phyloP scores from a whole-genome alignment of 2,329 filamentous ascomycete genomes.

The Botrytis galanthina region DNA sequence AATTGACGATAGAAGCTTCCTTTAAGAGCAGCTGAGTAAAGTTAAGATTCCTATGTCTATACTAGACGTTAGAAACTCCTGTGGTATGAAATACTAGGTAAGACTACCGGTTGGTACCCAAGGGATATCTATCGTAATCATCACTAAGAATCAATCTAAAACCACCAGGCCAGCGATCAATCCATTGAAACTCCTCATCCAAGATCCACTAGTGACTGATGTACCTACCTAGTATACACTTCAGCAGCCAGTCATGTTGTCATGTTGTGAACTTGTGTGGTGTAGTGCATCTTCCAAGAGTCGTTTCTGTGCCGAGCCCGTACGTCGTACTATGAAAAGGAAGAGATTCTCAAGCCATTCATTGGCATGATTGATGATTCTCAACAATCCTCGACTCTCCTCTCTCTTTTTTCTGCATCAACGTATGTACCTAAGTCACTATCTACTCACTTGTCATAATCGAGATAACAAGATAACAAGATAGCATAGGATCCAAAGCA shows the following conservation, averaged over 20 bases:
- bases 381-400: neutral
- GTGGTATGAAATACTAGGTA: neutral
- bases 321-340: neutral
- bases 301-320: neutral
- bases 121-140: neutral
- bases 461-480: neutral
- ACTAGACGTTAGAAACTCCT: neutral
- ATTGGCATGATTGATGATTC: neutral
- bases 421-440: too few relatives aligned
- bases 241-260: neutral
- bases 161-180: neutral
- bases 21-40: neutral
- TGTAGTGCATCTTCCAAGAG: neutral
- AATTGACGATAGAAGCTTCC: neutral
- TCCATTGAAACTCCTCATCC: neutral
- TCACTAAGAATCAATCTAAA: neutral
- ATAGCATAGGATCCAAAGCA: neutral
- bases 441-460: neutral
- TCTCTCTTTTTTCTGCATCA: neutral
- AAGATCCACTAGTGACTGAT: neutral
- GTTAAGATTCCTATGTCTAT: neutral
- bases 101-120: neutral
- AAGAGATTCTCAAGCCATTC: neutral
- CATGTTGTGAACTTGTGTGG: neutral
- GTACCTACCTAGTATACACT: neutral